phyloP scores from a whole-genome alignment of 1,284 basidiomycete species.

The Gymnopus androsaceus region DNA sequence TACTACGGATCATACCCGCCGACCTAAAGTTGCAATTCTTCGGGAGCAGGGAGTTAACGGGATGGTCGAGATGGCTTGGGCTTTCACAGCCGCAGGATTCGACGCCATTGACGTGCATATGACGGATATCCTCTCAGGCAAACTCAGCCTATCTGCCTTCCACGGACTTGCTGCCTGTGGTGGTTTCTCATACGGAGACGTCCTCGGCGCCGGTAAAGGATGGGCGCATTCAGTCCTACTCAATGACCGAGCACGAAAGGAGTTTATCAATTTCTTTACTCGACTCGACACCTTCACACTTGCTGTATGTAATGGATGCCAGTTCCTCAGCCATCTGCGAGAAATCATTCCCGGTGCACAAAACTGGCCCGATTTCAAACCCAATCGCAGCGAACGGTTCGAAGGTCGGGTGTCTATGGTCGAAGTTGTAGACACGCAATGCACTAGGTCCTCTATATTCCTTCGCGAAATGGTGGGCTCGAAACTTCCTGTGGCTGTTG shows the following conservation, averaged over 20 bases:
- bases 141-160: slow-evolving; percentile 68
- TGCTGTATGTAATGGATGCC: slow-evolving; percentile 98
- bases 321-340: slow-evolving; percentile 89
- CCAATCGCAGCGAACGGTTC: slow-evolving; percentile 88
- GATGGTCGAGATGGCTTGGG: slow-evolving; percentile 98
- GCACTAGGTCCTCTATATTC: slow-evolving; percentile 75
- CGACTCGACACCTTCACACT: slow-evolving; percentile 85
- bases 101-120: slow-evolving; percentile 96
- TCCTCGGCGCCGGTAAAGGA: slow-evolving; percentile 95
- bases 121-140: slow-evolving; percentile 89
- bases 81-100: slow-evolving; percentile 92
- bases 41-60: slow-evolving; percentile 99
- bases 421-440: slow-evolving; percentile 63
- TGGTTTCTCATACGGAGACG: slow-evolving; percentile 98
- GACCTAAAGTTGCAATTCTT: slow-evolving; percentile 92
- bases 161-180: slow-evolving; percentile 93
- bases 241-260: slow-evolving; percentile 69
- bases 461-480: slow-evolving; percentile 87
- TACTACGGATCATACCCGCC: slow-evolving; percentile 42
- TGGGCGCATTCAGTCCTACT: slow-evolving; percentile 96
- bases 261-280: slow-evolving; percentile 84
- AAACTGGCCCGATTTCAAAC: slow-evolving; percentile 90
- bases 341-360: slow-evolving; percentile 87
- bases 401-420: slow-evolving; percentile 87
- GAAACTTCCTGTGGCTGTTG: slow-evolving; percentile 88